Evolutionary conservation across 2,329 filamentous ascomycete genomes (phyloP).

Genomic region (Cladosporium sp.): DNA sequence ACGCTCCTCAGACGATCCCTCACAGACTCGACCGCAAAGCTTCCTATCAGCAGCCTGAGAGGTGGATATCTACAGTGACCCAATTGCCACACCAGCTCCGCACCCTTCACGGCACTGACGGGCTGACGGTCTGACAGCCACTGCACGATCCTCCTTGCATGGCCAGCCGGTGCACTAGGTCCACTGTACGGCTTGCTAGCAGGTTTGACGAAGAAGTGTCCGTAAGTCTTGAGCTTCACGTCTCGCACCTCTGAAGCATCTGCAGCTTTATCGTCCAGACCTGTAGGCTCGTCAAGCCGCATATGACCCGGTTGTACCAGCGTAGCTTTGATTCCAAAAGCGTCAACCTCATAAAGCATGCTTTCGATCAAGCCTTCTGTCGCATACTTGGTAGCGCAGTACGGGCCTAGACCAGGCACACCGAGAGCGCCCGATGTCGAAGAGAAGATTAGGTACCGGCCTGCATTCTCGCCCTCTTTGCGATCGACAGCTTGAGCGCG

Average conservation of each 20-base stretch:
- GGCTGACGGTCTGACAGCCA: conserved; percentile 93
- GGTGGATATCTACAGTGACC: conserved; percentile 95
- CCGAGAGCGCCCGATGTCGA: conserved; percentile 89
- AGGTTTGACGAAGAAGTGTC: conserved; percentile 86
- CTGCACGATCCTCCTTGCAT: conserved; percentile 86
- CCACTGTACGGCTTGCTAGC: conserved; percentile 76
- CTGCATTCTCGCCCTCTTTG: conserved; percentile 37
- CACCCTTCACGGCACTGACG: conserved; percentile 86
- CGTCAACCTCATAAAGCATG: conserved; percentile 91
- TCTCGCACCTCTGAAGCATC: conserved; percentile 13
- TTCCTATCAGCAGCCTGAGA: conserved; percentile 78
- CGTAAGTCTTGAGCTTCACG: conserved; percentile 66
- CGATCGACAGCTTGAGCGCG: conserved; percentile 55
- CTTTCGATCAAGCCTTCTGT: conserved; percentile 94
- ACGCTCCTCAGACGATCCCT: conserved; percentile 83
- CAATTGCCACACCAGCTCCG: conserved; percentile 88
- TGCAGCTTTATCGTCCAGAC: conserved; percentile 27
- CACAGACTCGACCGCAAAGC: conserved; percentile 93
- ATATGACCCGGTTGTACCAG: conserved; percentile 89
- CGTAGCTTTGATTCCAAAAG: conserved; percentile 88
- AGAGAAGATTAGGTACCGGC: conserved; percentile 91
- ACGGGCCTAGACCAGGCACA: conserved; percentile 86
- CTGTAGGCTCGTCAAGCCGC: conserved; percentile 69
- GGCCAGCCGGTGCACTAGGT: conserved; percentile 74
- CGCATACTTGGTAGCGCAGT: conserved; percentile 95